Base-by-base conservation (phyloP, 2,329 filamentous ascomycete species). In the Penicillium sp. region DNA sequence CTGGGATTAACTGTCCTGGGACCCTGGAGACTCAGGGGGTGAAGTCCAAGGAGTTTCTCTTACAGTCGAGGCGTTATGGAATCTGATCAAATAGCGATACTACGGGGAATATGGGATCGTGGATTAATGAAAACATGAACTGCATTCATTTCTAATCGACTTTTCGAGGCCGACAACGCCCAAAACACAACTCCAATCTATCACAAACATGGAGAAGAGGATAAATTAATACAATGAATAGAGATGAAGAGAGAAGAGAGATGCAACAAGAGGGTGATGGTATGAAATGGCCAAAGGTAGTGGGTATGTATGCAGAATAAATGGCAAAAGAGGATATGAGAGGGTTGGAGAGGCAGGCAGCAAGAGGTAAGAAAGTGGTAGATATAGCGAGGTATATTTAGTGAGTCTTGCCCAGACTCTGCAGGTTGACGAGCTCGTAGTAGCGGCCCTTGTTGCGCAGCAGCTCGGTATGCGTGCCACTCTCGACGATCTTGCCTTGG, bases 401-500 rank as follows among this genome's bases (percentile, higher is more conserved):
- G 24, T 65, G 62, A 45, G 67, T 72, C 75, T 84, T 88, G 62
- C 83, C 87, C 64, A 94, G 72, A 69, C 85, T 90, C 77, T 94
- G 89, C 61, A 92, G 74, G 59, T 88, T 89, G 43, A 92, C 89
- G 58, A 94, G 71, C 74, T 92, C 89, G 9, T 82, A 85, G 66
- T 94, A 94, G 43, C 87, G 79, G 3, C 88, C 88, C 57, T 84
- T 84, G 67, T 78, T 80, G 59, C 78, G 80, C 81, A 89, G 85
- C 63, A 92, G 69, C 66, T 90, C 88, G 0, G 75, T 64, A 67
- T 97, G 92, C 8, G 85, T 90, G 5, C 92, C 92, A 60, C 83
- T 81, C 76, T 97, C 92, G 1, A 95, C 88, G 39, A 97, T 83
- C 53, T 84, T 81, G 7, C 92, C 94, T 63, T 89, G 86, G 70